A percentile compares a stretch with the other conserved stretches of the same genome.
phyloP scores from a whole-genome alignment of 257 asterid genomes.

The Ballota nigra region DNA sequence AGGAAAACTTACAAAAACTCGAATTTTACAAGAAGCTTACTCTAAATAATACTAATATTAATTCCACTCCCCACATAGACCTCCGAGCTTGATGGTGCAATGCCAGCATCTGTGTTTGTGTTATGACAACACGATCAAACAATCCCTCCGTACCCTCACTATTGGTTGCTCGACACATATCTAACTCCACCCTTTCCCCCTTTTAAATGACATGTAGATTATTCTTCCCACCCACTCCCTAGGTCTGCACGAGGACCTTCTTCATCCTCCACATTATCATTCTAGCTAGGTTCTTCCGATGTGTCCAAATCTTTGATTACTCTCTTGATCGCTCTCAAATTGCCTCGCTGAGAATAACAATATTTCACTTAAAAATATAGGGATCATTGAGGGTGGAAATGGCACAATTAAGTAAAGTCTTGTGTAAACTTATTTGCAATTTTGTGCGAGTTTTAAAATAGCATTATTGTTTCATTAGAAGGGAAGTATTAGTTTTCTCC shows the following conservation, averaged over 20 bases:
- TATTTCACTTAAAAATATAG: neutral
- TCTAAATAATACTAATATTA: no score
- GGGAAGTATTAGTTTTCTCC: no score
- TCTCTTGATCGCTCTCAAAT: constrained; percentile 41
- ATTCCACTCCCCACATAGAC: constrained; percentile 66
- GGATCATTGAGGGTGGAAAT: neutral
- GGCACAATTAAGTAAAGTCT: no score
- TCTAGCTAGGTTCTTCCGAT: constrained; percentile 40
- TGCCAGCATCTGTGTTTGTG: constrained; percentile 59
- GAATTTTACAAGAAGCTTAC: no score
- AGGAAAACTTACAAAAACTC: no score
- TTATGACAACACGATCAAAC: constrained; percentile 62
- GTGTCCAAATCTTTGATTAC: constrained; percentile 35
- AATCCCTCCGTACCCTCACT: constrained; percentile 64
- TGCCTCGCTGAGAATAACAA: constrained; percentile 52
- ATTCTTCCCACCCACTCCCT: constrained; percentile 95
- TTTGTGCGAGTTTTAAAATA: no score
- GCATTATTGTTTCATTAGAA: no score
- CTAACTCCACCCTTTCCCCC: constrained; percentile 84
- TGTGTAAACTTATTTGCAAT: no score
- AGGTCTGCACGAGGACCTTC: constrained; percentile 52
- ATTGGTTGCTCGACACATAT: constrained; percentile 66
- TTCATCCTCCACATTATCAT: constrained; percentile 28
- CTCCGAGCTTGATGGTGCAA: constrained; percentile 86
- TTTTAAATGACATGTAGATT: constrained; percentile 62